Percentiles rank a stretch among this genome's conserved stretches.
Evolutionary conservation across 75 land plant species (phyloP).

Genomic region (Sequoia sempervirens): DNA sequence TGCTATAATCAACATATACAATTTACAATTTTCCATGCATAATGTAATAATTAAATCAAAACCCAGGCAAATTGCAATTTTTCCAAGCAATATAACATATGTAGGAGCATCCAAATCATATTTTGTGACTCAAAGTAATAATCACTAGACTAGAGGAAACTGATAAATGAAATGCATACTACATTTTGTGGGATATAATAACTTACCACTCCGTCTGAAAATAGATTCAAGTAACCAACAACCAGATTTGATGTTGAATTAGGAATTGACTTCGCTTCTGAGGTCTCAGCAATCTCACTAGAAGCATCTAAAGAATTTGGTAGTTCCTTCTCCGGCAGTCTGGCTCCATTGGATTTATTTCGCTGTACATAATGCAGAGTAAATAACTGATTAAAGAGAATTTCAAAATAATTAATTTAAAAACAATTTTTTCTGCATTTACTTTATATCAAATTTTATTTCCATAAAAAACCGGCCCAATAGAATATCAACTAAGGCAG

Average conservation of each 20-base stretch:
- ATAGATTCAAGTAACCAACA: slow-evolving; percentile 93
- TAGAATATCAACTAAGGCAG: neutral
- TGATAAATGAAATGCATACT: neutral
- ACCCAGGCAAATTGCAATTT: neutral
- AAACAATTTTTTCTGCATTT: neutral
- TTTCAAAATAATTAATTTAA: neutral
- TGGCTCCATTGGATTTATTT: neutral
- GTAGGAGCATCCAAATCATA: neutral
- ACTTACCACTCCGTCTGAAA: slow-evolving; percentile 98
- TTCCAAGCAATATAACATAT: neutral
- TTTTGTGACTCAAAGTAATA: slow-evolving; percentile 1
- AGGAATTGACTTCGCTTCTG: slow-evolving; percentile 7
- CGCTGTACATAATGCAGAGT: slow-evolving; percentile 1
- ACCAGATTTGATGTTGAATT: slow-evolving; percentile 53
- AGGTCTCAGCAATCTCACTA: slow-evolving; percentile 6
- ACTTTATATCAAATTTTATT: neutral
- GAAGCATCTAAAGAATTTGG: slow-evolving; percentile 14
- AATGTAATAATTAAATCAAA: neutral
- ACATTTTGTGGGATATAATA: neutral
- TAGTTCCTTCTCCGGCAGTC: neutral
- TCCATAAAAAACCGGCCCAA: neutral
- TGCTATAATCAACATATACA: neutral
- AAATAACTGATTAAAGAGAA: neutral
- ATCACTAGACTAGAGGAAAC: neutral
- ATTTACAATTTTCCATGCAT: neutral